Evolutionary conservation across 352 stramenopile species (phyloP).

Genomic region (Globisporangium irregulare): DNA sequence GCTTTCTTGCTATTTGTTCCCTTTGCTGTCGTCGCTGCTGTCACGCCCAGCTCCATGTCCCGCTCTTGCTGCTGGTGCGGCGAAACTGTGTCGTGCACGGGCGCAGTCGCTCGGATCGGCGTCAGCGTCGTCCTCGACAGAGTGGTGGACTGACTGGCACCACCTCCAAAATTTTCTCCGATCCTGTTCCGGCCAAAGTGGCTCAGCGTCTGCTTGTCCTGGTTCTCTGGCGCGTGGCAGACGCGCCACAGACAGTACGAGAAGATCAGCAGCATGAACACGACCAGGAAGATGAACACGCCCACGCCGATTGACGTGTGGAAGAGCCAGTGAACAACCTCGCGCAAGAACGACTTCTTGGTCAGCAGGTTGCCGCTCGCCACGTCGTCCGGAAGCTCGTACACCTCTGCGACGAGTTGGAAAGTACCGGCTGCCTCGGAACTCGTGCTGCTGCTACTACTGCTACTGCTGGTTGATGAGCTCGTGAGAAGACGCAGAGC

Average conservation of each 20-base stretch:
- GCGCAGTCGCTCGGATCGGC: background rate
- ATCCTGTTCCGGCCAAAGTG: conserved; percentile 17
- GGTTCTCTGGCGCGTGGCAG: conserved; percentile 58
- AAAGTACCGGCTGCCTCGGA: conserved; percentile 21
- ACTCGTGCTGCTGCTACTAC: conserved; percentile 4
- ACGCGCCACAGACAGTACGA: conserved; percentile 59
- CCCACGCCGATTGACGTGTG: conserved; percentile 36
- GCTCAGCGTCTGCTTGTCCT: conserved; percentile 39
- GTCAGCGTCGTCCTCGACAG: conserved; percentile 1
- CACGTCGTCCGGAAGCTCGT: conserved; percentile 21
- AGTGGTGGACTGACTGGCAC: background rate
- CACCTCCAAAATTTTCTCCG: background rate
- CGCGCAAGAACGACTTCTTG: conserved; percentile 41
- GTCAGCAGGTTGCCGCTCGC: conserved; percentile 32
- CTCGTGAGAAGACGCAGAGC: conserved; percentile 10
- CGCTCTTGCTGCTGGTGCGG: background rate
- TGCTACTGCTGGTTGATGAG: background rate
- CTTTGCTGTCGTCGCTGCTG: background rate
- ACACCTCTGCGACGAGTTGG: conserved; percentile 42
- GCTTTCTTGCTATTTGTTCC: background rate
- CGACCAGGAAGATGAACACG: conserved; percentile 43
- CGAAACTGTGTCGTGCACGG: background rate
- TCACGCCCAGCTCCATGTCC: conserved; percentile 16
- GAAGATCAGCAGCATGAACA: conserved; percentile 37
- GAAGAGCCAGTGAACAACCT: conserved; percentile 53